Evolutionary conservation across 306 rosid species (phyloP), one percentile per base, ranked within the genome.

Genomic region (Lagenaria siceraria): DNA sequence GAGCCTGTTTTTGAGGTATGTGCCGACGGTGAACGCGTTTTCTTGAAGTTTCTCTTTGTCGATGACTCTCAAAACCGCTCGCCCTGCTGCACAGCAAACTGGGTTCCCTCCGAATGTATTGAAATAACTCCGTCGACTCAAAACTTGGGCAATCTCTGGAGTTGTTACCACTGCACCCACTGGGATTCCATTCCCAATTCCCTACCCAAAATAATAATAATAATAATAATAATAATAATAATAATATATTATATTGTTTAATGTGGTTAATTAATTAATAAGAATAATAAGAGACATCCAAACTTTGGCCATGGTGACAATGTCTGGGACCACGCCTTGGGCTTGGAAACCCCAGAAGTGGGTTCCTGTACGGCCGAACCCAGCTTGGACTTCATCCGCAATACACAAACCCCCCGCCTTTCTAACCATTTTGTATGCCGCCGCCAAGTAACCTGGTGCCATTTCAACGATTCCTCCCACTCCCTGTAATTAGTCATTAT

Each of bases 81-180:
- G 83, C 54, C 98, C 98, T 10, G 98, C 97, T 7, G 98, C 92
- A 11, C 95, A 91, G 64, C 95, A 84, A 6, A 90, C 97, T 43
- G 98, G 98, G 58, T 94, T 94, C 56, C 98, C 98, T 43, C 95
- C 97, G 17, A 94, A 94, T 78, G 98, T 94, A 84, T 94, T 94
- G 79, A 89, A 94, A 87, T 89, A 94, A 79, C 55, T 85, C 19
- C 97, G 80, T 35, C 82, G 85, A 77, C 90, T 89, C 85, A 95
- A 81, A 61, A 81, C 96, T 84, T 84, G 36, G 15, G 97, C 93
- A 54, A 95, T 87, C 85, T 86, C 90, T 22, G 97, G 96, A 17
- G 98, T 95, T 1, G 97, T 95, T 49, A 92, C 97, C 71, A 95
- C 96, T 49, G 98, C 98, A 60, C 97, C 98, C 35, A 95, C 88